Percentiles rank a stretch among this genome's conserved stretches.
These are phyloP conservation scores for Pleurotus ostreatus DNA, from an alignment of 768 basidiomycete species.

Conservation along the genomic window DNA sequence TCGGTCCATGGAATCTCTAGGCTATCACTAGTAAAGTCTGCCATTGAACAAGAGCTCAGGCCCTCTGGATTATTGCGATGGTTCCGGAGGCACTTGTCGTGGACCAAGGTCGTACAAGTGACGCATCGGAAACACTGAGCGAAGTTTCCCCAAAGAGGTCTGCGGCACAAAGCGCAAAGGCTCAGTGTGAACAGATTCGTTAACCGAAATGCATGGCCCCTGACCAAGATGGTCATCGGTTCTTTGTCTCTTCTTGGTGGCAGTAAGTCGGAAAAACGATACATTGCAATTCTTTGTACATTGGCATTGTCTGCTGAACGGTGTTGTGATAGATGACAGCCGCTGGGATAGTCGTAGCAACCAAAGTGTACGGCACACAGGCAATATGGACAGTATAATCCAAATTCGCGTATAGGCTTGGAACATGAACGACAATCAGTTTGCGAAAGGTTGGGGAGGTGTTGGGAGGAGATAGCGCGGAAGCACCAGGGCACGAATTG, in stretches of 20 bases:
- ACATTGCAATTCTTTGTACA: constrained; percentile 55
- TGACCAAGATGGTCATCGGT: constrained; percentile 17
- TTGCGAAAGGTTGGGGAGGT: constrained; percentile 28
- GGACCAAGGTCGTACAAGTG: constrained; percentile 58
- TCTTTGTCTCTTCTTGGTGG: constrained; percentile 22
- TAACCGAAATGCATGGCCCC: constrained; percentile 48
- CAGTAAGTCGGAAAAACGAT: constrained; percentile 53
- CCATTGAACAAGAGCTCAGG: constrained; percentile 36
- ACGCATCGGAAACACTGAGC: constrained; percentile 63
- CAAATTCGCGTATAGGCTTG: constrained; percentile 57
- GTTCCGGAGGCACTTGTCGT: constrained; percentile 42
- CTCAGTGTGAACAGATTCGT: constrained; percentile 72
- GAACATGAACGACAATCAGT: constrained; percentile 55
- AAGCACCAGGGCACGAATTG: constrained; percentile 72
- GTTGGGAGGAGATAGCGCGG: constrained; percentile 17
- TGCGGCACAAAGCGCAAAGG: constrained; percentile 62
- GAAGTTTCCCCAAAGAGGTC: constrained; percentile 71
- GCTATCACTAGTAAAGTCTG: constrained; percentile 35
- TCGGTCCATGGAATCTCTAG: constrained; percentile 47
- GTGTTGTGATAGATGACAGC: constrained; percentile 56
- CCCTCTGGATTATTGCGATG: constrained; percentile 13
- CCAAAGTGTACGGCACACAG: constrained; percentile 69
- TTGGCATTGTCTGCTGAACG: constrained; percentile 36
- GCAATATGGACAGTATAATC: constrained; percentile 69
- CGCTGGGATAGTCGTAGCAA: constrained; percentile 72